Percentiles rank a stretch among this genome's conserved stretches.
These are phyloP conservation scores for Ceriops zippeliana DNA, from an alignment of 345 rosid species.

Conservation along the genomic window DNA sequence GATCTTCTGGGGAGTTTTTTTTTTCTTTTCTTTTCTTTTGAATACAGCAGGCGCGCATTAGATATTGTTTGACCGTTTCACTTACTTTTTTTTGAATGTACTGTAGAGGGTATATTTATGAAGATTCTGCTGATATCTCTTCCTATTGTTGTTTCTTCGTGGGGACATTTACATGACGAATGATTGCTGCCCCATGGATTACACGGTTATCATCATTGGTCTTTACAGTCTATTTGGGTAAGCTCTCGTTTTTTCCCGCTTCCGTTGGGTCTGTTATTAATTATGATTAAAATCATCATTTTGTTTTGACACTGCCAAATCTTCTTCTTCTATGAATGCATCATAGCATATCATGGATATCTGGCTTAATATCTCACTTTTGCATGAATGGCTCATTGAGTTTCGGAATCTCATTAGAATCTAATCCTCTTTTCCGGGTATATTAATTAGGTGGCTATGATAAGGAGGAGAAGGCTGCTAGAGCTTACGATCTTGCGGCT, in stretches of 20 bases:
- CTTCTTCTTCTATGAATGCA: conserved; percentile 12
- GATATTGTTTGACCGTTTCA: neutral
- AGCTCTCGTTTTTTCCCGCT: conserved; percentile 20
- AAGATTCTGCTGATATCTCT: conserved; percentile 27
- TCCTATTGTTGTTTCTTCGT: conserved; percentile 30
- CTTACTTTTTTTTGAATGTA: neutral
- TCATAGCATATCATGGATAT: no score
- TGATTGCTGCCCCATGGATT: conserved; percentile 52
- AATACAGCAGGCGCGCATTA: neutral
- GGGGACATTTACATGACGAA: conserved; percentile 38
- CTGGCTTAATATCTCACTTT: conserved; percentile 11
- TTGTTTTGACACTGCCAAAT: conserved; percentile 18
- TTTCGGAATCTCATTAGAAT: conserved; percentile 14
- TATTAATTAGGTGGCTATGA: conserved; percentile 75
- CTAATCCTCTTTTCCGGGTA: neutral
- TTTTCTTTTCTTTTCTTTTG: no score
- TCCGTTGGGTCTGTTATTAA: neutral
- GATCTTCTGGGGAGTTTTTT: conserved; percentile 4
- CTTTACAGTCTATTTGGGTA: conserved; percentile 77
- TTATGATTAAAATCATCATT: conserved; percentile 27
- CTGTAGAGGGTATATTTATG: conserved; percentile 6
- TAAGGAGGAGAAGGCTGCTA: conserved; percentile 87
- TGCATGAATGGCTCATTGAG: conserved; percentile 14
- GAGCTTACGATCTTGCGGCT: conserved; percentile 96
- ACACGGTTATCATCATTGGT: conserved; percentile 32